Conservation (phyloP, 2,329 filamentous ascomycete genomes). For the Ceratocystiopsis brevicomis region DNA sequence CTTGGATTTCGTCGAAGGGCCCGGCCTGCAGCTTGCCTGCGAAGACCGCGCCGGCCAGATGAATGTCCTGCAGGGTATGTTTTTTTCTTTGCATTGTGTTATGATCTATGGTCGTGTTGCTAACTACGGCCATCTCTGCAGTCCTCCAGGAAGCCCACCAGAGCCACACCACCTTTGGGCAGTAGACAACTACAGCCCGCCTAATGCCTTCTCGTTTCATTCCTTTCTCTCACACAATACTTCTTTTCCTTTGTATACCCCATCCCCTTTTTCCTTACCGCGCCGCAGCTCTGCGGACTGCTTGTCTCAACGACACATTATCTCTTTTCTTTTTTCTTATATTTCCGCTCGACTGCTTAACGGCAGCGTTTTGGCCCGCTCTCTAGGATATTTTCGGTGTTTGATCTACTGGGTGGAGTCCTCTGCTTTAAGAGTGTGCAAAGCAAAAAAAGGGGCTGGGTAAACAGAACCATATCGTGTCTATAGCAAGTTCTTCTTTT, state of each 20-base stretch:
- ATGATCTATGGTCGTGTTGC: background rate
- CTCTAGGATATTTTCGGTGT: too few species aligned
- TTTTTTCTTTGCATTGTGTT: background rate
- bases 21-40: constrained; percentile 44
- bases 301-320: too few species aligned
- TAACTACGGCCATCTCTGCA: constrained; percentile 7
- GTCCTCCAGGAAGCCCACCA: constrained; percentile 25
- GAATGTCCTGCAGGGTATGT: constrained; percentile 34
- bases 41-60: constrained; percentile 40
- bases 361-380: too few species aligned
- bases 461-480: too few species aligned
- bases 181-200: constrained; percentile 9
- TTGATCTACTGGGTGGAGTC: too few species aligned
- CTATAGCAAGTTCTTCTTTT: too few species aligned
- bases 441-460: too few species aligned
- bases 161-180: constrained; percentile 16
- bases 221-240: background rate
- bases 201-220: background rate
- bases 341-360: too few species aligned
- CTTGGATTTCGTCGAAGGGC: constrained; percentile 40
- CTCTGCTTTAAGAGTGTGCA: too few species aligned
- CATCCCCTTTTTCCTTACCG: too few species aligned
- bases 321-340: too few species aligned
- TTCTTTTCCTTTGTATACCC: background rate
- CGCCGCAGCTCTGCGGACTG: too few species aligned